phyloP scores from a whole-genome alignment of 2,329 filamentous ascomycete genomes.

The Sordariomycetes sp. region DNA sequence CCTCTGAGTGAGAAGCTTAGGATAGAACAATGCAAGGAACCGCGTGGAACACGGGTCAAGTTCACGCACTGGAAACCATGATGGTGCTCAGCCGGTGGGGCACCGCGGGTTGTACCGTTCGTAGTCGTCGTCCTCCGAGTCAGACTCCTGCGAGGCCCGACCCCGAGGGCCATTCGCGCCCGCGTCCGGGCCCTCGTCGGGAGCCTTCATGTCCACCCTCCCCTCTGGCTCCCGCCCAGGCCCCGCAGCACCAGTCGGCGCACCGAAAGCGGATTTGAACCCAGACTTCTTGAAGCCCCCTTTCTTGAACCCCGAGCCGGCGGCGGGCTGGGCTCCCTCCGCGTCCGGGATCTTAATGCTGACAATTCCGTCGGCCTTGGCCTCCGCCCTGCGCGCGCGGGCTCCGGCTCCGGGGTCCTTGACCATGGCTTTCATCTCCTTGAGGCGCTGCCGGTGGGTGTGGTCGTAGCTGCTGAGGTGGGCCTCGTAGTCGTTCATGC shows the following conservation, averaged over 20 bases:
- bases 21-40: background rate
- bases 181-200: background rate
- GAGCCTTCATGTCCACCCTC: background rate
- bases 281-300: constrained; percentile 70
- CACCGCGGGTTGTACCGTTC: constrained; percentile 50
- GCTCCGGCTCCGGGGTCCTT: constrained; percentile 54
- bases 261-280: constrained; percentile 60
- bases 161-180: background rate
- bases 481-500: constrained; percentile 92
- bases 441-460: constrained; percentile 79
- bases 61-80: background rate
- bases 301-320: constrained; percentile 45
- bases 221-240: background rate
- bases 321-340: constrained; percentile 9
- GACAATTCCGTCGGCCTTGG: constrained; percentile 55
- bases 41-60: background rate
- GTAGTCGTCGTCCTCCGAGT: constrained; percentile 59
- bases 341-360: constrained; percentile 45
- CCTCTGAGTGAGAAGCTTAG: constrained; percentile 2
- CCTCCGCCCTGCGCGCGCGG: constrained; percentile 55
- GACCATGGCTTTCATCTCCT: constrained; percentile 78
- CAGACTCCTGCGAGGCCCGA: constrained; percentile 30
- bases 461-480: constrained; percentile 94
- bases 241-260: constrained; percentile 18
- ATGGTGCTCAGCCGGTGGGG: constrained; percentile 40